phyloP scores from a whole-genome alignment of 2,329 filamentous ascomycete species.

The Cercospora sp. region DNA sequence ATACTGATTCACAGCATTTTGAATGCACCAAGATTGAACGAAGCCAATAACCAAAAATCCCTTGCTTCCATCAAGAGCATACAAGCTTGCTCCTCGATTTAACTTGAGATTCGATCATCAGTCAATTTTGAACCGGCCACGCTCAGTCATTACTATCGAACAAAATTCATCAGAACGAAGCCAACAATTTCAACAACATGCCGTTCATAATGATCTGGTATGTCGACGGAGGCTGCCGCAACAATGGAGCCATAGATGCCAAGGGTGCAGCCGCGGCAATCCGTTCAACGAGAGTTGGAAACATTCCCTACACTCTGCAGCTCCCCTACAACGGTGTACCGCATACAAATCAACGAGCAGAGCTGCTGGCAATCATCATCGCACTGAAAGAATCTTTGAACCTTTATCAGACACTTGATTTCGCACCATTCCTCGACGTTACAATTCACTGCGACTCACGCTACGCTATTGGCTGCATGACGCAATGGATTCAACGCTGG shows the following conservation, averaged over 20 bases:
- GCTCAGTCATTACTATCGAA: too few species aligned
- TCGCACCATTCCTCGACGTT: neutral
- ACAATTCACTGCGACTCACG: neutral
- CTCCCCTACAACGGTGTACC: neutral
- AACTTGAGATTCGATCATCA: too few species aligned
- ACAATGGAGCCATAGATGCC: conserved; percentile 13
- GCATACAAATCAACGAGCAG: conserved; percentile 22
- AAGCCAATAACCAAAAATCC: too few species aligned
- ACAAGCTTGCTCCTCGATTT: too few species aligned
- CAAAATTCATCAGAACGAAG: too few species aligned
- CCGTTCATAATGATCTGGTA: conserved; percentile 17
- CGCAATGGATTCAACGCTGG: neutral
- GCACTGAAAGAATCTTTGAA: neutral
- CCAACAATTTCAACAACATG: neutral
- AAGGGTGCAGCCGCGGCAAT: conserved; percentile 19
- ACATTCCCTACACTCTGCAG: neutral
- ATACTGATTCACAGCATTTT: too few species aligned
- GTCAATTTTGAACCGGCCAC: too few species aligned
- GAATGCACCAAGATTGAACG: too few species aligned
- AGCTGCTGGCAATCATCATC: conserved; percentile 18
- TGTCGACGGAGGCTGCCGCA: conserved; percentile 23
- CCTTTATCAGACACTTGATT: neutral
- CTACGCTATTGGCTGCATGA: neutral
- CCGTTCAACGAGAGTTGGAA: neutral
- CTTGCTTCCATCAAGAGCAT: too few species aligned